Evolutionary conservation across 2,329 filamentous ascomycete genomes (phyloP).

Genomic region (Reticulascus tulasneorum): DNA sequence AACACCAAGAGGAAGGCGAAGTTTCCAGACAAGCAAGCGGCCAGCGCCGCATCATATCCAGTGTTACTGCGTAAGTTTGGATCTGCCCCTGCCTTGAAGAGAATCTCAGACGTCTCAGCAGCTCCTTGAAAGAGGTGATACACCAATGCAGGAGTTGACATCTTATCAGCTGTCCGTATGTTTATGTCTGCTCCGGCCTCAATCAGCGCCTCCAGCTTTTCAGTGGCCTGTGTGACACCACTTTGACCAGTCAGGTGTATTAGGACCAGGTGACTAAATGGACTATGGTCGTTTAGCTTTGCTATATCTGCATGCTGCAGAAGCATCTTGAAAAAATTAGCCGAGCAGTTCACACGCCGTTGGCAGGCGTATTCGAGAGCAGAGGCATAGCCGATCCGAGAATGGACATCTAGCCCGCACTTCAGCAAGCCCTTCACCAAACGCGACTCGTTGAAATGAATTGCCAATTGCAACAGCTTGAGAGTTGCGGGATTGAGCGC

Average conservation of each 20-base stretch:
- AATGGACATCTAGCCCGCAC: no score
- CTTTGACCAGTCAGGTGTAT: not conserved
- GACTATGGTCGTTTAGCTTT: no score
- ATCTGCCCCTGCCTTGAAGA: not conserved
- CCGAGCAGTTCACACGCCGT: not conserved
- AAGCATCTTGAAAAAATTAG: not conserved
- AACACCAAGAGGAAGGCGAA: not conserved
- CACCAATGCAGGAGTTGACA: not conserved
- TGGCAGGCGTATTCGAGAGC: not conserved
- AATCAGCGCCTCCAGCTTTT: not conserved
- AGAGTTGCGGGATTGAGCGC: no score
- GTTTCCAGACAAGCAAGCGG: not conserved
- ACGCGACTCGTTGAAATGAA: no score
- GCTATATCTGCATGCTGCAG: not conserved
- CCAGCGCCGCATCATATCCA: not conserved
- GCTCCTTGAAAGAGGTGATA: not conserved
- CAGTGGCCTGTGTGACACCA: no score
- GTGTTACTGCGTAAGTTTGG: not conserved
- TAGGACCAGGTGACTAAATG: not conserved
- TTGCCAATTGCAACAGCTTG: no score
- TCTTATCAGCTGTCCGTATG: not conserved
- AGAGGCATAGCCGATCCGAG: not conserved
- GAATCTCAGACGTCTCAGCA: not conserved
- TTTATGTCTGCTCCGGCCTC: not conserved
- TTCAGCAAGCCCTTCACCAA: no score